These are phyloP conservation scores for Lasiosphaeris hirsuta DNA, from an alignment of 495 filamentous ascomycete genomes.

Conservation along the genomic window DNA sequence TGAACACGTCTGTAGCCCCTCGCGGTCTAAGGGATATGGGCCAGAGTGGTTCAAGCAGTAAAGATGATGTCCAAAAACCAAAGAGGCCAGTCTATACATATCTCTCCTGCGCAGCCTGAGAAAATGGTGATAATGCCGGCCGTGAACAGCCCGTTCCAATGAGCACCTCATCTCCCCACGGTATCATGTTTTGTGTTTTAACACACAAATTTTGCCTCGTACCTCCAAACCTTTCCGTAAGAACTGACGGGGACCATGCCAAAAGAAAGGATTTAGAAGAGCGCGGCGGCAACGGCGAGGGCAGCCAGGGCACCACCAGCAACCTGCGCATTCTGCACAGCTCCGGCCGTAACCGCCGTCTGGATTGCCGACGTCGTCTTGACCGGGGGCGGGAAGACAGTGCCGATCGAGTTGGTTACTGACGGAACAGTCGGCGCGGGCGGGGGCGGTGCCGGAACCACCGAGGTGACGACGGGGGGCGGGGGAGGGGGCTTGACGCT, in stretches of 20 bases:
- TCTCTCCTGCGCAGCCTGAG: no score
- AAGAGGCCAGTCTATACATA: no score
- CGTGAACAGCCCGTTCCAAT: no score
- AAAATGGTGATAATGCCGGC: no score
- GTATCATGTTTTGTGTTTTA: no score
- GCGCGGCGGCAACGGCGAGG: conserved; percentile 30
- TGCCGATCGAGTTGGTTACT: conserved; percentile 17
- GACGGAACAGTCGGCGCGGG: conserved; percentile 12
- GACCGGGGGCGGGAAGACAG: conserved; percentile 11
- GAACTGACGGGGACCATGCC: background rate
- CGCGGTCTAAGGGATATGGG: no score
- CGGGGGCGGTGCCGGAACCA: conserved; percentile 12
- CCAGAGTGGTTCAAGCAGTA: no score
- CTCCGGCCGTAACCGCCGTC: conserved; percentile 30
- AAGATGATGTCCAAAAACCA: no score
- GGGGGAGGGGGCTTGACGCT: conserved; percentile 12
- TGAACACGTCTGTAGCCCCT: no score
- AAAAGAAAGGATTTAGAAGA: conserved; percentile 19
- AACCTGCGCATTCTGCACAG: conserved; percentile 23
- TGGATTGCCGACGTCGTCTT: conserved; percentile 15
- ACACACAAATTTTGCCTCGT: no score
- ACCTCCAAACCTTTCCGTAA: background rate
- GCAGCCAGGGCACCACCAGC: conserved; percentile 35
- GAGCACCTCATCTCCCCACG: no score
- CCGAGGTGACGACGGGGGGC: conserved; percentile 5